Evolutionary conservation across 2,329 filamentous ascomycete genomes (phyloP), one percentile per base, ranked within the genome.

Genomic region (Pseudocercospora ulei): DNA sequence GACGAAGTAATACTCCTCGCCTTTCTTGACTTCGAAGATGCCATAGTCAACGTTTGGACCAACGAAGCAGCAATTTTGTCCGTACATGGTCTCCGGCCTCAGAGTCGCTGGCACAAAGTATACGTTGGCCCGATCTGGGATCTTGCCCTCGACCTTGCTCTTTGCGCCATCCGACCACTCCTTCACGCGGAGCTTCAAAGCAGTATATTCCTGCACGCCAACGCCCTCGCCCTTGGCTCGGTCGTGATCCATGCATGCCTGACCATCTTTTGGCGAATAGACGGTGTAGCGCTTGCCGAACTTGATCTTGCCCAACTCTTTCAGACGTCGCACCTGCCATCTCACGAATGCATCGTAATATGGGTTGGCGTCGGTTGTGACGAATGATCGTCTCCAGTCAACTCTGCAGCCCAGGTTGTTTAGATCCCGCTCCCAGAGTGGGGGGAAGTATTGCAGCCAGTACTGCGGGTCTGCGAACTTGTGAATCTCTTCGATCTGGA

Each of bases 51-150:
- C 81, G 58, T 81, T 82, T 6, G 90, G 88, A 3, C 86, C 84
- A 31, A 98, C 84, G 54, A 96, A 98, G 62, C 87, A 94, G 66
- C 84, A 92, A 3, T 79, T 92, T 64, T 96, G 90, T 25, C 92
- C 92, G 60, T 96, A 98, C 88, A 98, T 96, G 22, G 90, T 98
- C 70, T 98, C 90, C 2, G 90, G 85, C 46, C 90, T 75, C 46
- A 98, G 73, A 39, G 90, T 96, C 9, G 90, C 90, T 7, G 90
- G 82, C 7, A 96, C 76, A 55, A 96, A 81, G 67, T 80, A 96
- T 40, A 95, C 80, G 46, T 81, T 81, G 29, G 83, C 80, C 48
- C 74, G 77, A 22, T 78, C 72, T 4, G 88, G 82, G 3, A 96
- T 66, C 66, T 88, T 90, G 49, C 75, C 79, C 59, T 80, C 73